Evolutionary conservation across 2,329 filamentous ascomycete species (phyloP).

Genomic region (Aureobasidium subglaciale): DNA sequence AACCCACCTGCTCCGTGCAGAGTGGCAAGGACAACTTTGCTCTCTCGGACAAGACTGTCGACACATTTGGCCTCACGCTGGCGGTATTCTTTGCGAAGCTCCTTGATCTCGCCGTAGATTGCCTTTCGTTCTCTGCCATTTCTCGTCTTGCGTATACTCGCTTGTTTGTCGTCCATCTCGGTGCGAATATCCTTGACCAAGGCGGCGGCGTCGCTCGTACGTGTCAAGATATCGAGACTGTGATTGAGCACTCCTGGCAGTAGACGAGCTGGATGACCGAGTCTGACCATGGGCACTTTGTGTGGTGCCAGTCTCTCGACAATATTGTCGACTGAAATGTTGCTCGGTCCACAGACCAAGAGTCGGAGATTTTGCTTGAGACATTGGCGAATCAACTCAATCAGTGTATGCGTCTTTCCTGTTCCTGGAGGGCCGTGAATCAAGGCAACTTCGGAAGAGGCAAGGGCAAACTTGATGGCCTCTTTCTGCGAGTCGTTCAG

Average conservation of each 20-base stretch:
- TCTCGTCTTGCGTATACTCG: conserved; percentile 78
- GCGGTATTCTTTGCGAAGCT: conserved; percentile 80
- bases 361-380: conserved; percentile 65
- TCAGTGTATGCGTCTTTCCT: conserved; percentile 92
- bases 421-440: conserved; percentile 96
- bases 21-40: conserved; percentile 85
- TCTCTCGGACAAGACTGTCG: conserved; percentile 62
- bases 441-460: conserved; percentile 71
- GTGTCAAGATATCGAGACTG: conserved; percentile 83
- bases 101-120: conserved; percentile 79
- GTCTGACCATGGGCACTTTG: conserved; percentile 77
- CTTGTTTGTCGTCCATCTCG: conserved; percentile 90
- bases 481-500: conserved; percentile 58
- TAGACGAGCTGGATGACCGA: conserved; percentile 87
- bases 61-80: conserved; percentile 79
- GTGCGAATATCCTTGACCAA: conserved; percentile 85
- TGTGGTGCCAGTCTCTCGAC: conserved; percentile 82
- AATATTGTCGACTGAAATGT: conserved; percentile 97
- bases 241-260: conserved; percentile 82
- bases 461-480: conserved; percentile 72
- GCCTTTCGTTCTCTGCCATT: conserved; percentile 70
- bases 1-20: conserved; percentile 85
- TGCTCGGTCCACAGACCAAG: conserved; percentile 92
- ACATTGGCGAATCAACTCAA: conserved; percentile 91
- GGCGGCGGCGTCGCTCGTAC: conserved; percentile 79